Percentiles rank a stretch among this genome's conserved stretches.
These are phyloP conservation scores for Rutstroemia sp. DNA, from an alignment of 2,329 filamentous ascomycete genomes.

Conservation along the genomic window DNA sequence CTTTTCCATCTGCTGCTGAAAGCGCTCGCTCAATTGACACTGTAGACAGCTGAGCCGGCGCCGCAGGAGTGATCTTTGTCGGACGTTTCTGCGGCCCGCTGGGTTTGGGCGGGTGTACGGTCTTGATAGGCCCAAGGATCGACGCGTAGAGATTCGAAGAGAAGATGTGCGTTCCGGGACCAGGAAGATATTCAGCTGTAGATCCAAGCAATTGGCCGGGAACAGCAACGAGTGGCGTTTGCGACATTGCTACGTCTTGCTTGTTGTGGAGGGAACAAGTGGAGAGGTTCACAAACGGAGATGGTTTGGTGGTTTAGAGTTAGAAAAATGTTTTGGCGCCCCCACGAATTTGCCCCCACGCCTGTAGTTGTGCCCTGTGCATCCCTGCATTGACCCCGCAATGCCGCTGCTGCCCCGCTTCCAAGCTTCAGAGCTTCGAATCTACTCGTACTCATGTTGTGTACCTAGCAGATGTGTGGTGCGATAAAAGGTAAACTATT, in stretches of 20 bases:
- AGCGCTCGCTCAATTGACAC: slow-evolving; percentile 43
- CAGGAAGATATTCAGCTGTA: slow-evolving; percentile 58
- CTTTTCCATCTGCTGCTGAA: slow-evolving; percentile 33
- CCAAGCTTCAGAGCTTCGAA: background rate
- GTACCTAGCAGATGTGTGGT: background rate
- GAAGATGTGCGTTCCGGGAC: slow-evolving; percentile 78
- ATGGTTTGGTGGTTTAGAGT: background rate
- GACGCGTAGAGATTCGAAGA: slow-evolving; percentile 71
- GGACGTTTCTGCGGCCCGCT: slow-evolving; percentile 48
- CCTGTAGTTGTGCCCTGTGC: background rate
- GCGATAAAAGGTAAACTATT: background rate
- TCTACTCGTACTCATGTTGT: no score
- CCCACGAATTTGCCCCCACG: background rate
- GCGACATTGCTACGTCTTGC: slow-evolving; percentile 16
- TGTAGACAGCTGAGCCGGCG: slow-evolving; percentile 39
- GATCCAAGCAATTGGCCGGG: slow-evolving; percentile 78
- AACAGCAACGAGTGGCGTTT: slow-evolving; percentile 46
- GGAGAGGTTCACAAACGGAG: background rate
- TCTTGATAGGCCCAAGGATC: slow-evolving; percentile 64
- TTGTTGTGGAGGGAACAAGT: background rate
- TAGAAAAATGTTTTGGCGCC: background rate
- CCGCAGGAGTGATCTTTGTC: slow-evolving; percentile 46
- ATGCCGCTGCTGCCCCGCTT: background rate
- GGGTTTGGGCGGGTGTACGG: slow-evolving; percentile 37
- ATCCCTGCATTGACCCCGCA: no score